Percentiles rank a stretch among this genome's conserved stretches.
Evolutionary conservation across 192 early-diverging fungal genomes (phyloP).

Genomic region (Coemansia sp.): DNA sequence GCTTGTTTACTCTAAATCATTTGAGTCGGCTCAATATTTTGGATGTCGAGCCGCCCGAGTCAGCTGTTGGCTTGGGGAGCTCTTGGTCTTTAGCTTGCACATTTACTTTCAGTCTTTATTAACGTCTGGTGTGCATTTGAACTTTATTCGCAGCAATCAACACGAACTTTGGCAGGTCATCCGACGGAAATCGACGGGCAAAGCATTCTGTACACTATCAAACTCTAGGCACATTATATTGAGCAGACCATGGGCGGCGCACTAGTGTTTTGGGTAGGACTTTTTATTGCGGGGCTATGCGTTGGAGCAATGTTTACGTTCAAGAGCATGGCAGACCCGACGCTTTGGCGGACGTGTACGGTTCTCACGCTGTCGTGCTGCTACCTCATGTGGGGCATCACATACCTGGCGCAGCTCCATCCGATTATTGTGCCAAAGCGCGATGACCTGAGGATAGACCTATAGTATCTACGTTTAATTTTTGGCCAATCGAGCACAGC

Average conservation of each 20-base stretch:
- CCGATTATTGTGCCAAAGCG: conserved; percentile 78
- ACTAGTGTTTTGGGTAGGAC: conserved; percentile 49
- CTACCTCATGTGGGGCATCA: conserved; percentile 81
- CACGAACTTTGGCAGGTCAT: no score
- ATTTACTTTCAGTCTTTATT: no score
- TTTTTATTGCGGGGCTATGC: conserved; percentile 35
- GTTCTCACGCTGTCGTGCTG: conserved; percentile 47
- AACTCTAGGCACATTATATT: not conserved
- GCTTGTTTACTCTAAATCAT: conserved; percentile 2
- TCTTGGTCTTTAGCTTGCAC: no score
- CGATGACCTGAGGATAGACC: conserved; percentile 60
- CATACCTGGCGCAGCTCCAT: conserved; percentile 84
- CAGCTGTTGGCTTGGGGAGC: no score
- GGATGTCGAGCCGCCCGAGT: no score
- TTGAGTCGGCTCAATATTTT: not conserved
- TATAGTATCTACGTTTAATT: conserved; percentile 14
- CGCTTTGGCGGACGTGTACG: conserved; percentile 54
- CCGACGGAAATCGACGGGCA: no score
- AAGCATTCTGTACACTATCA: not conserved
- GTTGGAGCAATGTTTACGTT: conserved; percentile 37
- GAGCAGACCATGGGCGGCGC: conserved; percentile 39
- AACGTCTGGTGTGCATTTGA: no score
- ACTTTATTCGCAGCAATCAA: no score
- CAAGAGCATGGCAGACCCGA: conserved; percentile 48
- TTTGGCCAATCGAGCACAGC: no score